Percentiles rank a stretch among this genome's conserved stretches.
phyloP scores from a whole-genome alignment of 345 rosid genomes.

The Arabis hirsuta region DNA sequence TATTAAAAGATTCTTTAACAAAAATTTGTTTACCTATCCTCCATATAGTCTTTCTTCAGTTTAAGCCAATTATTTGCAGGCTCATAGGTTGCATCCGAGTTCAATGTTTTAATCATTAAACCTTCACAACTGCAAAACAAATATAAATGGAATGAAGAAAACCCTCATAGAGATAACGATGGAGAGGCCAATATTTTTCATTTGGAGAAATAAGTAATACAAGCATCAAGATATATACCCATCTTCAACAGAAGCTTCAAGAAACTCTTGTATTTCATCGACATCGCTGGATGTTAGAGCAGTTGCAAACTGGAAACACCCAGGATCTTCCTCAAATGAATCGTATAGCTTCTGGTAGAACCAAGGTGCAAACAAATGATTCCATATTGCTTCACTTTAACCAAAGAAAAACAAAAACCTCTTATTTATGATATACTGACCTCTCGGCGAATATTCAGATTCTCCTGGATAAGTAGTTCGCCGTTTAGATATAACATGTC shows the following conservation, averaged over 20 bases:
- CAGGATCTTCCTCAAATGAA: conserved; percentile 81
- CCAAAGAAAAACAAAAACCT: conserved; percentile 6
- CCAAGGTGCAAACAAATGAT: conserved; percentile 15
- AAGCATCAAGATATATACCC: conserved; percentile 69
- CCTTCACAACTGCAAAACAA: conserved; percentile 87
- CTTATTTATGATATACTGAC: conserved; percentile 17
- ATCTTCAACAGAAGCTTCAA: conserved; percentile 78
- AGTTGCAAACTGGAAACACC: conserved; percentile 87
- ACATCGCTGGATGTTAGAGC: conserved; percentile 79
- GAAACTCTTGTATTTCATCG: conserved; percentile 91
- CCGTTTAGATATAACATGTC: conserved; percentile 85
- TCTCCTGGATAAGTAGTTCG: conserved; percentile 75
- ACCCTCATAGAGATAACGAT: not conserved
- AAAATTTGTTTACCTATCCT: conserved; percentile 48
- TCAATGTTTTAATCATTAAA: conserved; percentile 87
- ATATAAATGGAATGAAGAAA: conserved; percentile 6
- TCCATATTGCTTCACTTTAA: conserved; percentile 12
- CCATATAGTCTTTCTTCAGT: conserved; percentile 96
- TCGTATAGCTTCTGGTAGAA: conserved; percentile 68
- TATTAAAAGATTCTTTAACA: not conserved
- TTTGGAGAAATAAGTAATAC: not conserved
- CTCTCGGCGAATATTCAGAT: conserved; percentile 78
- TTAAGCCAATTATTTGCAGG: conserved; percentile 95
- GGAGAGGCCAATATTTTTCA: not conserved
- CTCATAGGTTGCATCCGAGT: conserved; percentile 94